Conservation (phyloP, 148 eudicot genomes). For the Rhododendron simsii region DNA sequence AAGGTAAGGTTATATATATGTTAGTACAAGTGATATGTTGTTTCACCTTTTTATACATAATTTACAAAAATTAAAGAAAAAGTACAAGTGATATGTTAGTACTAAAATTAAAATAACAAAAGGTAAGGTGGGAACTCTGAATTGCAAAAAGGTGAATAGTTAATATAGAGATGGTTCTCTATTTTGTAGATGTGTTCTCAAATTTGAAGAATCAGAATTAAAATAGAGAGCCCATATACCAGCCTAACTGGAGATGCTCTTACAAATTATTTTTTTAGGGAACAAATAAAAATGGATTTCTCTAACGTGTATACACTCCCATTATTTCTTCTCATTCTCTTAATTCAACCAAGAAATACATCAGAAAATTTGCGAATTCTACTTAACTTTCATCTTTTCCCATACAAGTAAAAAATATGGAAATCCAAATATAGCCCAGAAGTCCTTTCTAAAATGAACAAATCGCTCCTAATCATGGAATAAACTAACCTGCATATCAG, state of each 20-base stretch:
- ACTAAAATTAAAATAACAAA: no score
- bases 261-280: neutral
- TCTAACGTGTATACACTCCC: neutral
- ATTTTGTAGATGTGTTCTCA: neutral
- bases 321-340: neutral
- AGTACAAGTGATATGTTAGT: neutral
- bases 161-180: neutral
- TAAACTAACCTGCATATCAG: constrained; percentile 21
- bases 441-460: neutral
- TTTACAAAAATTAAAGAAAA: neutral
- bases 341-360: neutral
- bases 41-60: neutral
- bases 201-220: neutral
- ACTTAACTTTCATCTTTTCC: neutral
- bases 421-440: neutral
- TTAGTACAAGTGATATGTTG: no score
- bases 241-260: neutral
- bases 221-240: neutral
- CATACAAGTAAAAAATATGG: neutral
- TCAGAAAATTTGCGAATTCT: neutral
- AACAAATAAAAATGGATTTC: neutral
- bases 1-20: no score
- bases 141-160: neutral
- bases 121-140: neutral
- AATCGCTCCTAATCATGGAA: neutral